phyloP scores from a whole-genome alignment of 2,329 filamentous ascomycete species.

The Ophiocordyceps camponoti-floridani region DNA sequence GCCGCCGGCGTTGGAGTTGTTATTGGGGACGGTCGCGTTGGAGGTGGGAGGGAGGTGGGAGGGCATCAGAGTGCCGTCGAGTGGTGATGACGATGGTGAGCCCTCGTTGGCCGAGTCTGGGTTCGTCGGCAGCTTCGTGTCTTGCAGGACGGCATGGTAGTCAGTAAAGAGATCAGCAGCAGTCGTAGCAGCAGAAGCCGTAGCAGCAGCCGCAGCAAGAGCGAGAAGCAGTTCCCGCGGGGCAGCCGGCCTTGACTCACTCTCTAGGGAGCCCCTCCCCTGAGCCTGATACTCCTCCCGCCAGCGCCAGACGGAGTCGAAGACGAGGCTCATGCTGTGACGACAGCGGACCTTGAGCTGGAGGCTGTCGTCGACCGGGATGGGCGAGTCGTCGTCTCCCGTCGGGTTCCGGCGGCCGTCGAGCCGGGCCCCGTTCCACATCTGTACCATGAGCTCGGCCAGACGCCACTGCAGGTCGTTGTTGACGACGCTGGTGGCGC shows the following conservation, averaged over 20 bases:
- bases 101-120: slow-evolving; percentile 63
- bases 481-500: slow-evolving; percentile 54
- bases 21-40: slow-evolving; percentile 3
- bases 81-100: slow-evolving; percentile 47
- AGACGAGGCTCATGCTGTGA: slow-evolving; percentile 73
- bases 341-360: slow-evolving; percentile 69
- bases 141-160: slow-evolving; percentile 15
- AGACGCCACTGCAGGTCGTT: slow-evolving; percentile 68
- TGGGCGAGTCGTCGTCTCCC: slow-evolving; percentile 28
- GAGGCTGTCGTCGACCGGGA: slow-evolving; percentile 48
- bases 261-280: slow-evolving; percentile 51
- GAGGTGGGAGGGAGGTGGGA: slow-evolving; percentile 20
- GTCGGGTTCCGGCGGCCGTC: slow-evolving; percentile 19
- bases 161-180: no score
- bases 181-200: no score
- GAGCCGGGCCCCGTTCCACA: slow-evolving; percentile 56
- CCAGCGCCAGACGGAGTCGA: slow-evolving; percentile 76
- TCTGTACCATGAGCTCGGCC: slow-evolving; percentile 72
- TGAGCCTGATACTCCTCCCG: slow-evolving; percentile 60
- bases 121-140: slow-evolving; percentile 73
- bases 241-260: slow-evolving; percentile 26
- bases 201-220: no score
- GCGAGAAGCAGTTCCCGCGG: no score
- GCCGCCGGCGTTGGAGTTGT: neutral
- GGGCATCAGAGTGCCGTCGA: slow-evolving; percentile 40